These are phyloP conservation scores for Dryadomyces quercivorus DNA, from an alignment of 2,329 filamentous ascomycete species.

Conservation along the genomic window DNA sequence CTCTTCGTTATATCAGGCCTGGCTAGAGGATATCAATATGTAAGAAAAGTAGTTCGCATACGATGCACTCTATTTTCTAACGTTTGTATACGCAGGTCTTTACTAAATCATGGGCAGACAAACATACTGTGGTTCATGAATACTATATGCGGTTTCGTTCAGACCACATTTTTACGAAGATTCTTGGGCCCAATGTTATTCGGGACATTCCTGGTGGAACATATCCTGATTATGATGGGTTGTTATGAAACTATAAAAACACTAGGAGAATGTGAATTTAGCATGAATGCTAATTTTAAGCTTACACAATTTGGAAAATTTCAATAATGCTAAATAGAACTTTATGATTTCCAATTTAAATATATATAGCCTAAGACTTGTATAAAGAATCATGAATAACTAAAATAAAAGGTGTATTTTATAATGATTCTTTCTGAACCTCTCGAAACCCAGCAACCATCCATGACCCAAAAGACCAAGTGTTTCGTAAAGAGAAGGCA, in stretches of 20 bases:
- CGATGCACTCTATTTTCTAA: too few species aligned
- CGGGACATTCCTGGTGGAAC: background rate
- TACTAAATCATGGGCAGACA: constrained; percentile 1
- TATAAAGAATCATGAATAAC: background rate
- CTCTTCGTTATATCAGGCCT: constrained; percentile 11
- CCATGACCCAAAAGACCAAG: background rate
- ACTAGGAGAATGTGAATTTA: background rate
- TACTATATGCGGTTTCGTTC: background rate
- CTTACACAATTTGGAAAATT: too few species aligned
- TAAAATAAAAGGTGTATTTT: background rate
- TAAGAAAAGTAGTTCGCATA: background rate
- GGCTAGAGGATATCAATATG: background rate
- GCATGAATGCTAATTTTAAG: too few species aligned
- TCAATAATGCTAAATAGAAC: too few species aligned
- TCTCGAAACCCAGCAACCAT: background rate
- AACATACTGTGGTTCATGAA: background rate
- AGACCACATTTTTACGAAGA: background rate
- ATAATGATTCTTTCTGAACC: background rate
- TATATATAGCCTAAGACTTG: too few species aligned
- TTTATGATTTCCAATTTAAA: too few species aligned
- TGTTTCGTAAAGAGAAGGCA: background rate
- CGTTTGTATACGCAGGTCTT: background rate
- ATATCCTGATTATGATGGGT: background rate
- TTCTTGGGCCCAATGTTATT: background rate
- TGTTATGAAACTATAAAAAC: background rate